Base-by-base conservation (phyloP, 768 basidiomycete genomes). In the Amanita jacksonii region DNA sequence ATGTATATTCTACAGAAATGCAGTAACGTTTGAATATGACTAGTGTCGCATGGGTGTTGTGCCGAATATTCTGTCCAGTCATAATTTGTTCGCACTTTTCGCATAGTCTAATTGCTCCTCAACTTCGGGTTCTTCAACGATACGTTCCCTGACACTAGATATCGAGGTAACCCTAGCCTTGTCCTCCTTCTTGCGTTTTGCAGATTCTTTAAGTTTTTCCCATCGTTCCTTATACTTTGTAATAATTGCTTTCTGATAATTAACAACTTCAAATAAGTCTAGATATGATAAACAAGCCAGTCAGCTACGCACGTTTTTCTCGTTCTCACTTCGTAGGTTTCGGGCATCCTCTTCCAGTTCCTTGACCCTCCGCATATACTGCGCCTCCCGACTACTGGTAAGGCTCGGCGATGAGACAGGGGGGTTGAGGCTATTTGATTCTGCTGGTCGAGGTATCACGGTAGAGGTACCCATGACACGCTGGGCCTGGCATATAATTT, bases 171-270 rank as follows among this genome's bases (percentile, higher is more conserved):
- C 58, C 7, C 72, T 74, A 1, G 69, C 74, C 42, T 77, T 78
- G 10, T 79, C 80, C 54, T 85, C 83, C 58, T 88, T 85, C 65
- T 90, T 89, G 48, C 83, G 77, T 61, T 81, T 87, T 6, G 86
- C 83, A 20, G 83, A 84, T 55, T 91, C 89, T 58, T 91, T 91
- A 45, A 91, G 66, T 59, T 87, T 89, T 57, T 86, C 85, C 88
- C 88, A 91, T 31, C 85, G 73, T 62, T 90, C 88, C 20, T 83
- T 76, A 62, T 85, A 90, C 53, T 84, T 82, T 16, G 71, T 68
- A 50, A 89, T 87, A 75, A 87, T 84, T 8, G 76, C 68, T 78
- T 82, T 85, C 88, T 90, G 62, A 47, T 38, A 54, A 53, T 41
- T 55, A 51, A 44, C 34, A 30, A 33, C 18, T 31, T 13, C n/a